Conservation (phyloP, 2,329 filamentous ascomycete genomes). For the Trichoderma aggressivum region DNA sequence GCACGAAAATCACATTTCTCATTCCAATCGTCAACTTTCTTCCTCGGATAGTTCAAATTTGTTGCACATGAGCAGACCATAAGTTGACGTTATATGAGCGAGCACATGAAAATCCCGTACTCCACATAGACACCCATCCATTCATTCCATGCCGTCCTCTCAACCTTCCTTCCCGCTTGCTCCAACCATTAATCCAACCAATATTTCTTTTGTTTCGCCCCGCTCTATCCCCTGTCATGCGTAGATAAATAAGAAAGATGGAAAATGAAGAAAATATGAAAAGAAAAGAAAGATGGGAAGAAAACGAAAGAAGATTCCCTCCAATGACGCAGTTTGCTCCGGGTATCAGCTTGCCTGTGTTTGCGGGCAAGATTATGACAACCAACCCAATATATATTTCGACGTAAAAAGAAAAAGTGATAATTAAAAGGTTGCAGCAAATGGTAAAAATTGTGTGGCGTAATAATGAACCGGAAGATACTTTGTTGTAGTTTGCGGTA, state of each 20-base stretch:
- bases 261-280: not conserved
- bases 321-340: constrained; percentile 5
- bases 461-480: not conserved
- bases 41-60: not conserved
- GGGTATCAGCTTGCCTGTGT: constrained; percentile 14
- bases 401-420: not conserved
- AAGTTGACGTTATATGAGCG: constrained; percentile 1
- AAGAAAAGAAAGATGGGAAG: not conserved
- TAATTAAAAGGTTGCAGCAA: constrained; percentile 1
- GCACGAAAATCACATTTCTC: constrained; percentile 12
- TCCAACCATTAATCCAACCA: not conserved
- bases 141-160: not conserved
- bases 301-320: not conserved
- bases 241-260: not conserved
- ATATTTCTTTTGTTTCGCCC: not conserved
- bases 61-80: not conserved
- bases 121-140: not conserved
- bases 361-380: not conserved
- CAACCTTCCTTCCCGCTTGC: not conserved
- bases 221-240: constrained; percentile 2
- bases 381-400: constrained; percentile 11
- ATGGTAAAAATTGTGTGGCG: not conserved
- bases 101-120: not conserved
- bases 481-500: not conserved
- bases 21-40: constrained; percentile 13